phyloP scores from a whole-genome alignment of 495 filamentous ascomycete species.

The Aspergillus ellipticus region DNA sequence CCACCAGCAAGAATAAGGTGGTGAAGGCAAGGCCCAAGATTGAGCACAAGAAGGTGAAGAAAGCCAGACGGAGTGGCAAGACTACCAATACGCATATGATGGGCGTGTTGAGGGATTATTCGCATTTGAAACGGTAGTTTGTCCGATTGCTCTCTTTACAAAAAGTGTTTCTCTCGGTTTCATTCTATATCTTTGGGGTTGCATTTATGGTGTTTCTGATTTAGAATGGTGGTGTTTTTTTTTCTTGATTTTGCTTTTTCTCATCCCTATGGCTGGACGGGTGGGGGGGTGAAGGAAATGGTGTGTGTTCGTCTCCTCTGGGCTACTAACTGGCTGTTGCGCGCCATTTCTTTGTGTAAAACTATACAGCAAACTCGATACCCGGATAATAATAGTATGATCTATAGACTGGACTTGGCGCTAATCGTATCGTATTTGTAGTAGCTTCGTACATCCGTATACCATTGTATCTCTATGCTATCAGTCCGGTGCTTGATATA shows the following conservation, averaged over 20 bases:
- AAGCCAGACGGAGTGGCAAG: constrained; percentile 70
- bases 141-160: background rate
- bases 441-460: background rate
- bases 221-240: background rate
- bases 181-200: background rate
- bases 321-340: background rate
- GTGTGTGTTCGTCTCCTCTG: too few species aligned
- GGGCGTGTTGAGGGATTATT: constrained; percentile 81
- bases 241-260: background rate
- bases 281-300: too few species aligned
- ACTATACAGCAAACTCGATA: constrained; percentile 4
- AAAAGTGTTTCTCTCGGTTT: background rate
- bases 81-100: constrained; percentile 92
- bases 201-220: background rate
- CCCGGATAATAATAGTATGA: background rate
- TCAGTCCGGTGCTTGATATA: background rate
- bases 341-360: background rate
- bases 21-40: constrained; percentile 54
- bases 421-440: background rate
- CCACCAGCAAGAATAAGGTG: constrained; percentile 69
- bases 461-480: background rate
- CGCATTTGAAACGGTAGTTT: constrained; percentile 50
- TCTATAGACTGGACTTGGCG: background rate
- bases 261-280: too few species aligned
- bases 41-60: constrained; percentile 58